A percentile compares a stretch with the other conserved stretches of the same genome.
These are phyloP conservation scores for Pelargonium myrrhifolium DNA, from an alignment of 441 rosid genomes.

Conservation along the genomic window DNA sequence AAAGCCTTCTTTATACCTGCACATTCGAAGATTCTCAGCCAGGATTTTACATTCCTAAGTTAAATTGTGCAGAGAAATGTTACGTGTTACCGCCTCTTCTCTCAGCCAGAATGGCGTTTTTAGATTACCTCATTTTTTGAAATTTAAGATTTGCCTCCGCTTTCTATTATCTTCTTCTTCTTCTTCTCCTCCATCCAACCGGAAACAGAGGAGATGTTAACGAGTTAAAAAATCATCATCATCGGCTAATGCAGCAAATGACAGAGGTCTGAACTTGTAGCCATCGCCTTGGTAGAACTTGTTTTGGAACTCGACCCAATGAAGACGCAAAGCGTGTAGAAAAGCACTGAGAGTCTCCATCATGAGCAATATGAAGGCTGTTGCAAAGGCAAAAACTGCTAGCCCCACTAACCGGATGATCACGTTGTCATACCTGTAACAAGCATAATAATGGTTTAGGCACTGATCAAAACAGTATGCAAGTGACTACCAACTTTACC, in stretches of 20 bases:
- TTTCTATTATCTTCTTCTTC: neutral
- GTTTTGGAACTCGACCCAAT: constrained; percentile 93
- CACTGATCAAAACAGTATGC: neutral
- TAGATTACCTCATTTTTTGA: too few species aligned
- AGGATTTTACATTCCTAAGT: too few species aligned
- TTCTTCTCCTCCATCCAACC: neutral
- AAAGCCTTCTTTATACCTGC: too few species aligned
- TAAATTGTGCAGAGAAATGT: too few species aligned
- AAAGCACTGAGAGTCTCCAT: constrained; percentile 99
- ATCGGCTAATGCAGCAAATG: constrained; percentile 60
- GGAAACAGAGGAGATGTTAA: neutral
- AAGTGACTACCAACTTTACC: neutral
- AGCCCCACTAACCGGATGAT: constrained; percentile 70
- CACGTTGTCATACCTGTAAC: constrained; percentile 74
- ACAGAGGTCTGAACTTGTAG: constrained; percentile 89
- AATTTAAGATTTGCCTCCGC: too few species aligned
- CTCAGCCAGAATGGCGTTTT: too few species aligned
- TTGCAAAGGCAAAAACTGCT: constrained; percentile 85
- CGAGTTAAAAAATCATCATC: constrained; percentile 37
- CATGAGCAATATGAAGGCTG: constrained; percentile 86
- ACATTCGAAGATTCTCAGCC: too few species aligned
- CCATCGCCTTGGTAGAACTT: constrained; percentile 97
- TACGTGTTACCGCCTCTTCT: too few species aligned
- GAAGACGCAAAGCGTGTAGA: constrained; percentile 97
- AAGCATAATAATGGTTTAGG: constrained; percentile 7